Evolutionary conservation across 768 basidiomycete species (phyloP).

Genomic region (Mrakia hoshinonis): DNA sequence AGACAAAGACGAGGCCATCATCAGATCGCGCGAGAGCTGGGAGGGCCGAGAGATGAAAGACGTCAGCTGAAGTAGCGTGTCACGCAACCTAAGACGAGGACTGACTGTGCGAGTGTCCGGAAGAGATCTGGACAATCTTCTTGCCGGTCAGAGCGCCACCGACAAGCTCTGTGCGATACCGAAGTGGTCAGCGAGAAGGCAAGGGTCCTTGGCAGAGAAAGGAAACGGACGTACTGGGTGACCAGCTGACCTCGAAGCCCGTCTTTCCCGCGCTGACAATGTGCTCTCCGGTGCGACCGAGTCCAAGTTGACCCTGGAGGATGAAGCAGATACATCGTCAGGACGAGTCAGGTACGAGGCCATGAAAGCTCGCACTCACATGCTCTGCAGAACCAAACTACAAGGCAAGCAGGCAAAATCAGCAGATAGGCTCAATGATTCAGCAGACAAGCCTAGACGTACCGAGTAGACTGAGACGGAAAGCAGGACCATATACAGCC

Average conservation of each 20-base stretch:
- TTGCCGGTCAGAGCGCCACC: conserved; percentile 62
- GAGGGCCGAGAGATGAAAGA: neutral
- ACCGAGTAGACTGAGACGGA: neutral
- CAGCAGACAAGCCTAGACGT: neutral
- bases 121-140: conserved; percentile 70
- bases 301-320: conserved; percentile 67
- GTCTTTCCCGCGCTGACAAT: conserved; percentile 78
- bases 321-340: neutral
- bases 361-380: conserved; percentile 2
- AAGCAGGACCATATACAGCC: neutral
- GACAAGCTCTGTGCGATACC: conserved; percentile 53
- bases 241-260: conserved; percentile 52
- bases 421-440: neutral
- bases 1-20: conserved; percentile 72
- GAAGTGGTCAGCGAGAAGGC: neutral
- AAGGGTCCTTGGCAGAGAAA: conserved; percentile 28
- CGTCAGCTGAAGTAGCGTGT: conserved; percentile 7
- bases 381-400: conserved; percentile 83
- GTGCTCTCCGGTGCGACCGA: conserved; percentile 85
- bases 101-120: conserved; percentile 68
- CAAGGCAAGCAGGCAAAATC: neutral
- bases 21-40: conserved; percentile 62
- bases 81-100: too few species aligned
- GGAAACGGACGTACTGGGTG: neutral
- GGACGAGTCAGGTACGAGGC: neutral